phyloP scores from a whole-genome alignment of 805 yeast genomes.

The Torulaspora microellipsoides region DNA sequence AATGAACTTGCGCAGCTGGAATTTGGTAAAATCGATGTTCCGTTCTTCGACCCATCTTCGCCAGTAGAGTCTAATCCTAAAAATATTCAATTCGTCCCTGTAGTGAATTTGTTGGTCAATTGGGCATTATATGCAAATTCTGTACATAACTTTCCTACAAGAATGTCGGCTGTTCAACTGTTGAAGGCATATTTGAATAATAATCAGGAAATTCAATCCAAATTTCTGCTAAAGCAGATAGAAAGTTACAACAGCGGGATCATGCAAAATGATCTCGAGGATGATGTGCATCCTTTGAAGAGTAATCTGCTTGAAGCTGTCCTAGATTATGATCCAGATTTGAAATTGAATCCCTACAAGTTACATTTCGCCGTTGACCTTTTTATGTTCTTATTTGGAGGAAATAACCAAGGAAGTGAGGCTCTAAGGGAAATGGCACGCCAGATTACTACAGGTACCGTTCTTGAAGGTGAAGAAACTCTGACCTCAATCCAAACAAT shows the following conservation, averaged over 20 bases:
- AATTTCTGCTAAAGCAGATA: constrained; percentile 67
- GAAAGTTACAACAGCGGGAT: constrained; percentile 34
- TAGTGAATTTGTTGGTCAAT: constrained; percentile 64
- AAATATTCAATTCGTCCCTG: constrained; percentile 50
- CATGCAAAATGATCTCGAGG: constrained; percentile 14
- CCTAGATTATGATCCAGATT: constrained; percentile 69
- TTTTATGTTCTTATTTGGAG: constrained; percentile 50
- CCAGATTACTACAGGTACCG: constrained; percentile 47
- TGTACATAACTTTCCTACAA: constrained; percentile 75
- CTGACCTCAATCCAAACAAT: constrained; percentile 69
- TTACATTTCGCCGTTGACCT: constrained; percentile 77
- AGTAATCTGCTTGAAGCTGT: constrained; percentile 62
- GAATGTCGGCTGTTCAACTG: constrained; percentile 66
- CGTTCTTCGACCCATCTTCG: constrained; percentile 72
- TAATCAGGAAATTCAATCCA: constrained; percentile 55
- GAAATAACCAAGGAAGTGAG: constrained; percentile 41
- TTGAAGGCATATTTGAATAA: constrained; percentile 63
- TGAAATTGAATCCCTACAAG: constrained; percentile 77
- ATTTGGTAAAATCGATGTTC: constrained; percentile 83
- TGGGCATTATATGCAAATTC: constrained; percentile 82
- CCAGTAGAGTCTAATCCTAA: constrained; percentile 11
- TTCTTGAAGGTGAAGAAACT: constrained; percentile 49
- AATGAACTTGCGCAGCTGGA: constrained; percentile 64
- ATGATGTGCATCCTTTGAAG: constrained; percentile 13
- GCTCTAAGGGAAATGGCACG: constrained; percentile 47